These are phyloP conservation scores for Arthrinium puccinioides DNA, from an alignment of 2,329 filamentous ascomycete species.

Conservation along the genomic window DNA sequence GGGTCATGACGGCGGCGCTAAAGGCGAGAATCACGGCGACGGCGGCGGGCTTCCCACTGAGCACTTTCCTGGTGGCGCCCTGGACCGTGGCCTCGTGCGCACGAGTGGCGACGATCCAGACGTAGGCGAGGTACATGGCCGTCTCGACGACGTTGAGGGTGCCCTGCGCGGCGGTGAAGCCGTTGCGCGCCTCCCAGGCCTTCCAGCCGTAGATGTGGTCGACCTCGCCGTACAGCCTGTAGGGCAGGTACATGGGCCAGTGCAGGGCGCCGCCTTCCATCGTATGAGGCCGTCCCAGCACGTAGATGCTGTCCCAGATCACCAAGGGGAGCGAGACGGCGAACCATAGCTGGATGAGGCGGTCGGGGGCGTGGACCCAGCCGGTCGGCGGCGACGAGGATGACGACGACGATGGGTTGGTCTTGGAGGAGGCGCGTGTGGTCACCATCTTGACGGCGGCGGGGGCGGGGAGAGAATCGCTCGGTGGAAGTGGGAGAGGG, in stretches of 20 bases:
- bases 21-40: conserved; percentile 41
- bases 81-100: conserved; percentile 10
- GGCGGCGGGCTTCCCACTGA: conserved; percentile 36
- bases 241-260: conserved; percentile 66
- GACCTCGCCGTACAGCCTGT: conserved; percentile 71
- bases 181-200: conserved; percentile 58
- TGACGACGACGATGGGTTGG: conserved; percentile 1
- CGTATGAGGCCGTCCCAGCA: conserved; percentile 70
- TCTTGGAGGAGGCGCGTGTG: conserved; percentile 15
- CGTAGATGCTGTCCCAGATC: conserved; percentile 73
- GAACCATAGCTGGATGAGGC: conserved; percentile 59
- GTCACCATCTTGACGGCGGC: conserved; percentile 15
- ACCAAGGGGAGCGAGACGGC: conserved; percentile 69
- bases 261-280: conserved; percentile 74
- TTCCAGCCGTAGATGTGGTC: conserved; percentile 79
- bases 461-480: background rate
- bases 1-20: conserved; percentile 49
- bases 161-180: conserved; percentile 73
- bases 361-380: conserved; percentile 40
- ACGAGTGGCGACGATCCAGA: conserved; percentile 26
- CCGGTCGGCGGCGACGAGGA: background rate
- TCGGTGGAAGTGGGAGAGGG: background rate
- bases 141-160: conserved; percentile 63
- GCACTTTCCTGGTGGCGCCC: conserved; percentile 18
- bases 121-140: conserved; percentile 54